Evolutionary conservation across 2,329 filamentous ascomycete species (phyloP), one percentile per base, ranked within the genome.

Genomic region (Orbilia oligospora): DNA sequence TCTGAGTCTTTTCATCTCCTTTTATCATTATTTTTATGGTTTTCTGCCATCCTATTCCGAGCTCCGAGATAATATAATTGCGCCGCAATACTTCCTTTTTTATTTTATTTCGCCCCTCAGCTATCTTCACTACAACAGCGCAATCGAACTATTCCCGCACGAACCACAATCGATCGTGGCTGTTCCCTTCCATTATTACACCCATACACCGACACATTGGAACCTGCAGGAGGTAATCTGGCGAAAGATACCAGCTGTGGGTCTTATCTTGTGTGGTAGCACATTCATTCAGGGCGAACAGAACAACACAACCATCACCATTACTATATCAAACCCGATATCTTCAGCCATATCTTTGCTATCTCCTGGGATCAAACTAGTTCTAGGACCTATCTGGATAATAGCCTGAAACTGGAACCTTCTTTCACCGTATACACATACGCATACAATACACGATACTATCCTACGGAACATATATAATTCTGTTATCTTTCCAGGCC

Each of bases 251-350:
- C 61, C 61, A 55, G 20, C 48, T 51, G 69, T 75, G 71, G 72
- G 72, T 53, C 72, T 77, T 77, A 77, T 77, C 72, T 77, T 46
- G 46, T 56, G 44, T 18, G 38, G 67, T 71, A 63, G 55, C 63
- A 77, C 67, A 70, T 16, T 33, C 44, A 66, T 24, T 27, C 66
- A 53, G 61, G 36, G 61, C 67, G 73, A 71, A 78, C 75, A 55
- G 63, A 78, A 55, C 38, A 49, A 44, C 65, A 48, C 55, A 33
- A 69, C 33, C 55, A 27, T 56, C 20, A 14, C 22, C 46, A 64
- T 76, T 61, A 61, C 48, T 67, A 63, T 55, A 68, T 68, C 72
- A 49, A 30, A 22, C 64, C 64, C 56, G 58, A 66, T 67, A 71
- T 51, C 44, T 36, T 51, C 49, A 36, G 16, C 22, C 44, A 44